Evolutionary conservation across 2,329 filamentous ascomycete genomes (phyloP).

Genomic region (Cladophialophora yegresii): DNA sequence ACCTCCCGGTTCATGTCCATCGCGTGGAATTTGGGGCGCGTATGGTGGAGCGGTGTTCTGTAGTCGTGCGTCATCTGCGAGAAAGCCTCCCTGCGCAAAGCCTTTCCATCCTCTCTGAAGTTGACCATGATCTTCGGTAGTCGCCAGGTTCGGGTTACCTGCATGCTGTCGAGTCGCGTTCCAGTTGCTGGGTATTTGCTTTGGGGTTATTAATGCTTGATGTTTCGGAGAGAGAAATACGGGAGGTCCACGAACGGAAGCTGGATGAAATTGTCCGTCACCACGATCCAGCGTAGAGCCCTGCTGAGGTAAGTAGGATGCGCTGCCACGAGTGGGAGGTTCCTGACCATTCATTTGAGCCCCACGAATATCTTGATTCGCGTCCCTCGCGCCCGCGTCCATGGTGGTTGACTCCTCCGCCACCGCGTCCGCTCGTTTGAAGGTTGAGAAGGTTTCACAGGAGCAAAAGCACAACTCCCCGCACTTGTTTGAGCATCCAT

Average conservation of each 20-base stretch:
- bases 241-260: not conserved
- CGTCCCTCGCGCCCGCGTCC: not conserved
- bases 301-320: slow-evolving; percentile 29
- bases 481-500: slow-evolving; percentile 29
- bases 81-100: slow-evolving; percentile 23
- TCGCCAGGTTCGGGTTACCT: not conserved
- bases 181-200: not conserved
- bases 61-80: slow-evolving; percentile 19
- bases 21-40: not conserved
- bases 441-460: slow-evolving; percentile 25
- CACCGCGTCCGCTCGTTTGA: slow-evolving; percentile 1
- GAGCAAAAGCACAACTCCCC: slow-evolving; percentile 29
- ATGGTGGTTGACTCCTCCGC: not conserved
- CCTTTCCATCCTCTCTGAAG: slow-evolving; percentile 19
- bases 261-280: not conserved
- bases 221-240: not conserved
- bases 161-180: slow-evolving; percentile 1
- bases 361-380: not conserved
- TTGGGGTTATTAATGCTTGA: not conserved
- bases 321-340: slow-evolving; percentile 18
- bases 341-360: slow-evolving; percentile 23
- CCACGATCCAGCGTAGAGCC: not conserved
- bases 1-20: not conserved
- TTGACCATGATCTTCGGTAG: slow-evolving; percentile 18
- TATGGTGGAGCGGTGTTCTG: not conserved